Percentiles rank a stretch among this genome's conserved stretches.
phyloP scores from a whole-genome alignment of 345 rosid genomes.

The Melaleuca alternifolia region DNA sequence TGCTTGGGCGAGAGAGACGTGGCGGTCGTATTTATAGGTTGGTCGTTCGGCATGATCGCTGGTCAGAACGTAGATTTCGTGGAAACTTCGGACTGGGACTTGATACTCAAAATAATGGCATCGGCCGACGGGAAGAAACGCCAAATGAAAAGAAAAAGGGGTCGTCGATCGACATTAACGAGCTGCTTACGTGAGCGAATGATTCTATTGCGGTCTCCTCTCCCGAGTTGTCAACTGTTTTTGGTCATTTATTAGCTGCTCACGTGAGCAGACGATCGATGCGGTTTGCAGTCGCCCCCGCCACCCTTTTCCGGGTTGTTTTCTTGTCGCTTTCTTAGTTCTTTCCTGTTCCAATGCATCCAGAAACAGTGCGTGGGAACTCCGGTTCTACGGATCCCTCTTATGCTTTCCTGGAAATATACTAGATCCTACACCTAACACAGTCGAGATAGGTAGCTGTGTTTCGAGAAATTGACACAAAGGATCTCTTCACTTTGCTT shows the following conservation, averaged over 20 bases:
- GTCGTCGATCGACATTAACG: neutral
- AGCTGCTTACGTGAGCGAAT: neutral
- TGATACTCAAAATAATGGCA: no score
- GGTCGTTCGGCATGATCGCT: neutral
- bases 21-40: neutral
- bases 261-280: neutral
- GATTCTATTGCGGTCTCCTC: neutral
- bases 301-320: neutral
- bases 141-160: neutral
- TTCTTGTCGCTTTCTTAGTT: neutral
- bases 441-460: no score
- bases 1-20: neutral
- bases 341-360: neutral
- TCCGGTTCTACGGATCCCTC: neutral
- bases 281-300: neutral
- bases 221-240: neutral
- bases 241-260: neutral
- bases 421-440: neutral
- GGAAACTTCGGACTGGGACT: neutral
- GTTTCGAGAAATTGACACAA: no score
- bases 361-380: neutral
- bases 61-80: neutral
- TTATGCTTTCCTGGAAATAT: neutral
- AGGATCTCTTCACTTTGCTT: no score
- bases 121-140: neutral